Conservation (phyloP, 306 rosid species). For the Pachyrhizus erosus region DNA sequence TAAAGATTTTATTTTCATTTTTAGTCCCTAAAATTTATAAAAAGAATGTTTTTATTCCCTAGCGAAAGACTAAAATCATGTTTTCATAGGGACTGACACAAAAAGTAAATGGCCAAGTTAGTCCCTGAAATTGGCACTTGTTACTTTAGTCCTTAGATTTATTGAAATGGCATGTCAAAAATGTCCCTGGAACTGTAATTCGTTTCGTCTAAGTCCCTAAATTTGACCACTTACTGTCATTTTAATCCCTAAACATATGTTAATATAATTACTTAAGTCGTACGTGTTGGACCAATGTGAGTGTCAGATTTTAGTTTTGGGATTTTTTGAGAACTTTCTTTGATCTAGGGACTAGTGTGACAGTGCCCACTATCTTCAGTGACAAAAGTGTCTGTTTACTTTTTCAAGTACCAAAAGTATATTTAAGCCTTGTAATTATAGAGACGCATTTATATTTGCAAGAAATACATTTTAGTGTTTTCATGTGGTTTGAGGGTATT, state of each 20-base stretch:
- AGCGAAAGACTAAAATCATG: not conserved
- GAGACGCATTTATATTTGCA: not conserved
- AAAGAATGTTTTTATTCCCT: not conserved
- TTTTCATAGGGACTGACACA: not conserved
- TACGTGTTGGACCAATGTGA: not conserved
- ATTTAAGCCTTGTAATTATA: not conserved
- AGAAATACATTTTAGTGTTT: slow-evolving; percentile 12
- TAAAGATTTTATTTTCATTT: not conserved
- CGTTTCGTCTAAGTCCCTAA: not conserved
- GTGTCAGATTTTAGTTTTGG: not conserved
- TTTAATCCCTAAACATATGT: not conserved
- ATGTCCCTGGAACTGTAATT: not conserved
- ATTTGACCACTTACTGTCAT: not conserved
- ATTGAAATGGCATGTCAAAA: not conserved
- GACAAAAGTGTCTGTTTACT: too few species aligned
- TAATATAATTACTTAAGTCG: not conserved
- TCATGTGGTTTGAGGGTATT: too few species aligned
- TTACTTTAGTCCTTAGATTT: not conserved
- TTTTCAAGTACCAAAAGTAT: not conserved
- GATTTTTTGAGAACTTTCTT: not conserved
- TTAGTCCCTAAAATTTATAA: not conserved
- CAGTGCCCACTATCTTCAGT: too few species aligned
- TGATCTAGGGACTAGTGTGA: not conserved
- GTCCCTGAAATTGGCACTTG: not conserved
- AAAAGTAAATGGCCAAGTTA: not conserved